A percentile compares a stretch with the other conserved stretches of the same genome.
Conservation (phyloP, 768 basidiomycete species). For the Lactarius sp. region DNA sequence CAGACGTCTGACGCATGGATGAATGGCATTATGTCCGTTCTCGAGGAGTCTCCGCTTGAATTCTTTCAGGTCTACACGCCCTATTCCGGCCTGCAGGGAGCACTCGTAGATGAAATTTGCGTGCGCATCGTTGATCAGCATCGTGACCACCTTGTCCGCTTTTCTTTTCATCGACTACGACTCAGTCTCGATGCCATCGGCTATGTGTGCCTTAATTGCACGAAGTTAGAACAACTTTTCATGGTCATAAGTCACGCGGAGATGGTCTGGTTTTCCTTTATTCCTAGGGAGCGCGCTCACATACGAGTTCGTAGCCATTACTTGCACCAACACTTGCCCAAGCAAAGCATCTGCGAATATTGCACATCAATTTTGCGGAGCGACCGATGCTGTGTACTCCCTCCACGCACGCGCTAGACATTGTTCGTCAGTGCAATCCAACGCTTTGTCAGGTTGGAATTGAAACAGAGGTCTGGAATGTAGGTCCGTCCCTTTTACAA, state of each 20-base stretch:
- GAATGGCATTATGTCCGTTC: constrained; percentile 37
- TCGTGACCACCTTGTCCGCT: constrained; percentile 44
- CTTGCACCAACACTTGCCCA: constrained; percentile 41
- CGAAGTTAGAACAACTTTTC: constrained; percentile 57
- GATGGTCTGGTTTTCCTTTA: constrained; percentile 38
- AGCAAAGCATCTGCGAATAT: constrained; percentile 44
- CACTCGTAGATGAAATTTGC: constrained; percentile 48
- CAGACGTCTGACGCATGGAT: constrained; percentile 39
- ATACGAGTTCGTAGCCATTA: constrained; percentile 32
- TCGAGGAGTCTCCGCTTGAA: constrained; percentile 49
- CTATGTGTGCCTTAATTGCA: constrained; percentile 52
- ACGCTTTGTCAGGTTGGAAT: constrained; percentile 60
- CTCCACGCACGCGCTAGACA: constrained; percentile 30
- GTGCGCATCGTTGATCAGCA: constrained; percentile 45
- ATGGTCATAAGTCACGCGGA: constrained; percentile 46
- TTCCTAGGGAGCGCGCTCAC: not conserved
- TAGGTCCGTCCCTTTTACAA: constrained; percentile 30
- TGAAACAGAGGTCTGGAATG: constrained; percentile 68
- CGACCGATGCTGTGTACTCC: constrained; percentile 21
- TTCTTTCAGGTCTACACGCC: constrained; percentile 59
- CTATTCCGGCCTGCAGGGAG: constrained; percentile 37
- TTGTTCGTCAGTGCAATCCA: constrained; percentile 47
- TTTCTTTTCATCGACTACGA: constrained; percentile 62
- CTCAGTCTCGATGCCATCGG: constrained; percentile 47
- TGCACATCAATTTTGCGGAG: constrained; percentile 55